Evolutionary conservation across 2,329 filamentous ascomycete genomes (phyloP).

Genomic region (Paraphoma sp.): DNA sequence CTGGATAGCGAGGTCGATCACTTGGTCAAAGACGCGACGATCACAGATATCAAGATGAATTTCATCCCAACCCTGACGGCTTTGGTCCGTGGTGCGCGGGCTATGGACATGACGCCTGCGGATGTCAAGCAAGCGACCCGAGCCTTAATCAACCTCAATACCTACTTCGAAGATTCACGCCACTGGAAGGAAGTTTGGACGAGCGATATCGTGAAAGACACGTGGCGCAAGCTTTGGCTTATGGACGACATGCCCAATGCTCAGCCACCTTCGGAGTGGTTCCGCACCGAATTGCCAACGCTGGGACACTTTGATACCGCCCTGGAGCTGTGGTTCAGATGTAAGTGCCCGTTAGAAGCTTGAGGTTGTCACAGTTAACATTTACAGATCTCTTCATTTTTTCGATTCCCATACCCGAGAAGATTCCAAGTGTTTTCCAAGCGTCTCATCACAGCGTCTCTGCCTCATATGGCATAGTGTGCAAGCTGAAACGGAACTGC

Average conservation of each 20-base stretch:
- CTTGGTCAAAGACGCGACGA: constrained; percentile 41
- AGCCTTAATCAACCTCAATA: constrained; percentile 52
- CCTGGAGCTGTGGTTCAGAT: constrained; percentile 56
- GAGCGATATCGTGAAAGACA: constrained; percentile 54
- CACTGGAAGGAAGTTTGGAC: constrained; percentile 58
- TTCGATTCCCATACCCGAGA: constrained; percentile 63
- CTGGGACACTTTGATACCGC: constrained; percentile 55
- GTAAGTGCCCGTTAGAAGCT: constrained; percentile 22
- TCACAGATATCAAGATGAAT: constrained; percentile 47
- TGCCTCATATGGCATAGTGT: constrained; percentile 66
- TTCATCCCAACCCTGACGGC: constrained; percentile 51
- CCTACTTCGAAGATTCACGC: constrained; percentile 52
- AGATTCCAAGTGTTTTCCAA: constrained; percentile 66
- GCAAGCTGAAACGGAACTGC: constrained; percentile 66
- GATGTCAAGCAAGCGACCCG: constrained; percentile 51
- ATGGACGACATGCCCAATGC: constrained; percentile 52
- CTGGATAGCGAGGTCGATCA: constrained; percentile 49
- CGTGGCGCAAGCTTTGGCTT: constrained; percentile 56
- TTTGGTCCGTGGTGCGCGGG: constrained; percentile 48
- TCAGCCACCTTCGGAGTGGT: constrained; percentile 52
- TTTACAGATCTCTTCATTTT: constrained; percentile 59
- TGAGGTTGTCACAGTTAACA: constrained; percentile 9
- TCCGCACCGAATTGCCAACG: constrained; percentile 54
- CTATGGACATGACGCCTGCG: constrained; percentile 45
- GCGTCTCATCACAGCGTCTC: constrained; percentile 68